Conservation (phyloP, 1,139 yeast species). For the Scheffersomyces parashehatae region DNA sequence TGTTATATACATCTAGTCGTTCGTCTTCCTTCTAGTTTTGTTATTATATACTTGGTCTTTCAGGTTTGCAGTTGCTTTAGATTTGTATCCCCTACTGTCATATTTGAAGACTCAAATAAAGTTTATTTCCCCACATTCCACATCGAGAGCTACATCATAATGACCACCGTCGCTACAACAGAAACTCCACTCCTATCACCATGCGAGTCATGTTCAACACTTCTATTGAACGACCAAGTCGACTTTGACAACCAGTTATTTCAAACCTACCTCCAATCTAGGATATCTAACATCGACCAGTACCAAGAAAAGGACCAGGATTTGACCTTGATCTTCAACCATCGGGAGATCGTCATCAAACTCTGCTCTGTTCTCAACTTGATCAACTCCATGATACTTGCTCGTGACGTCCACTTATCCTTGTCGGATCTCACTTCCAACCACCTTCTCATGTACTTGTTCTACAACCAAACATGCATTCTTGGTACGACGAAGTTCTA, state of each 20-base stretch:
- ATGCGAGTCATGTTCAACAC: conserved; percentile 13
- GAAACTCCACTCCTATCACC: conserved; percentile 7
- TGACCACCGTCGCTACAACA: no score
- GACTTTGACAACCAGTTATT: conserved; percentile 11
- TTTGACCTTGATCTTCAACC: conserved; percentile 10
- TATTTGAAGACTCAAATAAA: not conserved
- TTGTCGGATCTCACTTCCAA: conserved; percentile 10
- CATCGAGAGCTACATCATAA: not conserved
- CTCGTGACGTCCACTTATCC: conserved; percentile 4
- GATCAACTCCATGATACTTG: conserved; percentile 9
- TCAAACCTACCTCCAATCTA: conserved; percentile 11
- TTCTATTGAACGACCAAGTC: conserved; percentile 3
- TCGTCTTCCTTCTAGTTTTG: no score
- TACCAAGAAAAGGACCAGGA: conserved; percentile 7
- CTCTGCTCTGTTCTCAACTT: conserved; percentile 13
- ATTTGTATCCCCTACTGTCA: not conserved
- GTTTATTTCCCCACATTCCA: not conserved
- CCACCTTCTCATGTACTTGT: conserved; percentile 15
- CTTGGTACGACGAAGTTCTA: conserved; percentile 6
- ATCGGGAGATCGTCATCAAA: conserved; percentile 9
- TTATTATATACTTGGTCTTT: not conserved
- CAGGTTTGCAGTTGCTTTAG: not conserved
- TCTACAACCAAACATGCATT: conserved; percentile 12
- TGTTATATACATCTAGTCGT: no score
- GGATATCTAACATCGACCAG: conserved; percentile 4